Evolutionary conservation across 305 asterid genomes (phyloP), one percentile per base, ranked within the genome.

Genomic region (Solanum hybrid): DNA sequence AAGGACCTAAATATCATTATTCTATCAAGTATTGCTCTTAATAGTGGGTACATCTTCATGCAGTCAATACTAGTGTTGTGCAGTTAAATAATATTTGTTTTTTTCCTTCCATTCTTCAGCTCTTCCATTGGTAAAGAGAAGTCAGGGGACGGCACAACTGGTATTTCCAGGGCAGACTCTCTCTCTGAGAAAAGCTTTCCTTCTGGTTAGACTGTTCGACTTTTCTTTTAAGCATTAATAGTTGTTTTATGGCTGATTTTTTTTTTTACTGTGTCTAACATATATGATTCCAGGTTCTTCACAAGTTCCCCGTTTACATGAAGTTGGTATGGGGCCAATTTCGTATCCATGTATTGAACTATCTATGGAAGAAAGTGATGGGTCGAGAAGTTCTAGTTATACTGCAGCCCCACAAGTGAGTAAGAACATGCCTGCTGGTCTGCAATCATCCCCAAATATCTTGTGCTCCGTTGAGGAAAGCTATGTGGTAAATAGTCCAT

Each of bases 401-500:
- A 64, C 86, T 66, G 32, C 71, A 16, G 77, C 85, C 31, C 88
- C 91, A 66, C 60, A 38, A 86, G 76, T 77, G 79, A 73, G 79
- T 88, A 84, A 85, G 91, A 90, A 71, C 5, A 69, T 89, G 80
- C 38, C 89, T 66, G 40, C 80, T 89, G 87, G 85, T 87, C 92
- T 88, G 64, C 90, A 90, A 87, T 79, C 91, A 85, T 91, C 93
- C 87, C 79, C 89, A 27, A 91, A 91, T 84, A 87, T 89, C 42
- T 36, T 79, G 76, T 71, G 86, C 85, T 88, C 92, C 36, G 69
- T 91, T 84, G 91, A 91, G 87, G 93, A 87, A 90, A 88, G 89
- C 46, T 90, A 91, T 87, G 81, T 87, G 85, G 91, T 89, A 90
- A 93, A 93, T 90, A 85, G 91, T 86, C 89, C 91, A 75, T 86